phyloP scores from a whole-genome alignment of 164 flowering plant species.

The Nelumbo lutea region DNA sequence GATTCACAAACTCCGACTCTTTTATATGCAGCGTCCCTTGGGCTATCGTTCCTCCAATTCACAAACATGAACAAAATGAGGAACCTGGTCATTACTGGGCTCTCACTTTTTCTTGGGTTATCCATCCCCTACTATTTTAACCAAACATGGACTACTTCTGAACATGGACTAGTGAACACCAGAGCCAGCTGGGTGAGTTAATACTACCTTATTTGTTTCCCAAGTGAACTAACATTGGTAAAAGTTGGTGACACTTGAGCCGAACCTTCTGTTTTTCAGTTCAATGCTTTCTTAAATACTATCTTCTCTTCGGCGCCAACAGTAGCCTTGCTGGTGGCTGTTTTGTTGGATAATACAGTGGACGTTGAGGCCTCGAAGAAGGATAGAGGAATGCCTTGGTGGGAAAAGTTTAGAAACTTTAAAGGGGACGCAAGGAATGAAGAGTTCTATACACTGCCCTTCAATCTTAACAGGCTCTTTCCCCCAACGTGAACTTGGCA shows the following conservation, averaged over 20 bases:
- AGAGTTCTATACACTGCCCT: slow-evolving; percentile 24
- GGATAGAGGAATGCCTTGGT: slow-evolving; percentile 27
- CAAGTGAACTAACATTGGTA: neutral
- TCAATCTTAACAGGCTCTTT: slow-evolving; percentile 19
- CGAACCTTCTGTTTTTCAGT: slow-evolving; percentile 12
- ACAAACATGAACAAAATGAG: slow-evolving; percentile 34
- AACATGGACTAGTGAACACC: slow-evolving; percentile 24
- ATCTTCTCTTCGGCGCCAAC: slow-evolving; percentile 21
- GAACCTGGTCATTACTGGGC: slow-evolving; percentile 25
- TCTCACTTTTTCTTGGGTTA: slow-evolving; percentile 26
- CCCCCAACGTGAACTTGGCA: slow-evolving; percentile 12
- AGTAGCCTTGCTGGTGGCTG: slow-evolving; percentile 17
- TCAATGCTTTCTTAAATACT: slow-evolving; percentile 18
- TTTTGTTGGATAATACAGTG: slow-evolving; percentile 19
- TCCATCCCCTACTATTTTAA: slow-evolving; percentile 31
- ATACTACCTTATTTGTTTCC: neutral
- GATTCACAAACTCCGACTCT: neutral
- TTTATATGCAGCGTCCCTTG: slow-evolving; percentile 12
- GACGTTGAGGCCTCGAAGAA: slow-evolving; percentile 15
- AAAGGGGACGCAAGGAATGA: slow-evolving; percentile 21
- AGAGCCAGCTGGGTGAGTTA: slow-evolving; percentile 27
- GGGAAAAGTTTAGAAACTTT: slow-evolving; percentile 22
- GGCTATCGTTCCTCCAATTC: slow-evolving; percentile 29
- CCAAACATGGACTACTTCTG: slow-evolving; percentile 15
- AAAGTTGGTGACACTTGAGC: neutral